Evolutionary conservation across 2,329 filamentous ascomycete species (phyloP), one percentile per base, ranked within the genome.

Genomic region (Ophiostoma ulmi): DNA sequence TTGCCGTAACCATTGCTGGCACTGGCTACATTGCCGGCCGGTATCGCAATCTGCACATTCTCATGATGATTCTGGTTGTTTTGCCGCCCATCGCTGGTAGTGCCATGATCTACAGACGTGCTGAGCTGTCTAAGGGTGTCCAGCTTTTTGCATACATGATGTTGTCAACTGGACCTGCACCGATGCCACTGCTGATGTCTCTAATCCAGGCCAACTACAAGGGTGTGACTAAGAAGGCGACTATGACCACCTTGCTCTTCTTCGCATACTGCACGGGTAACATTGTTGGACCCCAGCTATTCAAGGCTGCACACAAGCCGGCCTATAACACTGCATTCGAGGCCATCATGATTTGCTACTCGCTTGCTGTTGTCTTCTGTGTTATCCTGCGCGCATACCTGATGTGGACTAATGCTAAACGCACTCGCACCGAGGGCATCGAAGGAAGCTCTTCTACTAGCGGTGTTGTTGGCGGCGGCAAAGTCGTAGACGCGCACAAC

Each of bases 71-170:
- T 48, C 17, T 67, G 5, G 65, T 67, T 26, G 14, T 67, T 11
- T 22, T 67, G 22, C 65, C 65, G 5, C 65, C 65, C 6, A 67
- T 67, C 5, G 65, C 39, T 8, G 65, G 65, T 3, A 67, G 65
- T 41, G 39, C 65, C n/a, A 41, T 67, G 36, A 67, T 67, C 22
- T 67, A 67, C 39, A 67, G 39, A 67, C 65, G 65, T 48, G 22
- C 38, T 14, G 39, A 48, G 1, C 1, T 67, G 22, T 48, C 65
- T 3, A 41, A 67, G 11, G 65, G 39, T 13, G 38, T 67, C 10
- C 65, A 67, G 39, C 65, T 67, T 5, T 67, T 67, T 35, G 65
- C 65, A 8, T 67, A 67, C 22, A 67, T 67, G 65, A 26, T 67
- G 39, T 31, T 67, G 38, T 67, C 65, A 3, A 67, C 65, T 10